Base-by-base conservation (phyloP, 768 basidiomycete genomes). In the Cubamyces sp. region DNA sequence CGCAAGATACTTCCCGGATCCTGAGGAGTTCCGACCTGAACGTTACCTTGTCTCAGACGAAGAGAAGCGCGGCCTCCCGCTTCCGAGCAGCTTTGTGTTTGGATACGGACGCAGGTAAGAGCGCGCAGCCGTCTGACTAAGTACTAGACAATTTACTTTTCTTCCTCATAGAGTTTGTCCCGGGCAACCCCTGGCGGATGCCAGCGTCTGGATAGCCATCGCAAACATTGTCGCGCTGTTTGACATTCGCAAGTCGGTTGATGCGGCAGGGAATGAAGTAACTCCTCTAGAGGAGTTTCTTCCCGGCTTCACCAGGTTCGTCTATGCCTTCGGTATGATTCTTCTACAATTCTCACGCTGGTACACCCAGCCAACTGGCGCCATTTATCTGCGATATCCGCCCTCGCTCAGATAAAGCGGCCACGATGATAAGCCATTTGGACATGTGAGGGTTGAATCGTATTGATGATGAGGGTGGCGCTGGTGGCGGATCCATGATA, bases 111-210 rank as follows among this genome's bases (percentile, higher is more conserved):
- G 66, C 8, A 50, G 66, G 66, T 64, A 15, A 2, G 60, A 15
- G 3, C 14, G 3, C n/a, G 34, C 34, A 34, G 1, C 28, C 9
- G 34, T 9, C 9, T 34, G 8, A 8, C 28, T 30, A n/a, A n/a
- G n/a, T n/a, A n/a, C n/a, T n/a, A n/a, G n/a, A n/a, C n/a, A n/a
- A n/a, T n/a, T n/a, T n/a, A n/a, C n/a, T n/a, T n/a, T n/a, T n/a
- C n/a, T n/a, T 25, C 26, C n/a, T 21, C 30, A 14, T 45, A 84
- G 82, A 60, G 76, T 80, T 51, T 87, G 86, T 64, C 84, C 84
- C 4, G 85, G 86, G 8, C 74, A 81, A 43, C 74, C 82, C 63
- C 78, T 86, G 48, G 84, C 82, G 3, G 81, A 84, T 54, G 64
- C 74, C 5, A 78, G 73, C 54, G 68, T 82, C 30, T 86, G 79